Conservation (phyloP, 129 eudicot genomes). For the Flaveria brownii region DNA sequence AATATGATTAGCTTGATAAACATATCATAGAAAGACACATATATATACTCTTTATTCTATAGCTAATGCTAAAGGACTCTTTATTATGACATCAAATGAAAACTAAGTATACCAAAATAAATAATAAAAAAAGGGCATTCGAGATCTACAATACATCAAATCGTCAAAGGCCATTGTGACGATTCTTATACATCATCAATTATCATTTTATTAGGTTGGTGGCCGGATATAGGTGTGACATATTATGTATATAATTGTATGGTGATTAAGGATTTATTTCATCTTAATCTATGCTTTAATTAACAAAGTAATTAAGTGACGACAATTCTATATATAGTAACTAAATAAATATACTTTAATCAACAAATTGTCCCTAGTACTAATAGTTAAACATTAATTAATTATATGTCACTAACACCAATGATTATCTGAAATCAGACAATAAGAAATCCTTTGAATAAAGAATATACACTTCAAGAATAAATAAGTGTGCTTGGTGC, state of each 20-base stretch:
- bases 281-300: background rate
- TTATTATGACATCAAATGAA: background rate
- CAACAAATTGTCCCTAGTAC: too few species aligned
- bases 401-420: too few species aligned
- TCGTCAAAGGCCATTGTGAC: background rate
- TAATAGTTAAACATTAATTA: too few species aligned
- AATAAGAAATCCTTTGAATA: too few species aligned
- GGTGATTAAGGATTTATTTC: background rate
- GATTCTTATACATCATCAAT: background rate
- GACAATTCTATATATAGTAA: background rate
- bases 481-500: too few species aligned
- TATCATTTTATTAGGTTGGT: background rate
- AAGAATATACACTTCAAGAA: too few species aligned
- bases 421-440: too few species aligned
- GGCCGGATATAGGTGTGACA: background rate
- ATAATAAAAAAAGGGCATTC: background rate
- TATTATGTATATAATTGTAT: background rate
- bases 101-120: background rate
- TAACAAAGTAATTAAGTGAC: background rate
- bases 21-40: background rate
- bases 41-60: background rate
- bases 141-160: background rate
- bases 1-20: too few species aligned
- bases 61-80: background rate
- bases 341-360: background rate